Percentiles rank a stretch among this genome's conserved stretches.
Conservation (phyloP, 768 basidiomycete genomes). For the Pleurotus sapidus region DNA sequence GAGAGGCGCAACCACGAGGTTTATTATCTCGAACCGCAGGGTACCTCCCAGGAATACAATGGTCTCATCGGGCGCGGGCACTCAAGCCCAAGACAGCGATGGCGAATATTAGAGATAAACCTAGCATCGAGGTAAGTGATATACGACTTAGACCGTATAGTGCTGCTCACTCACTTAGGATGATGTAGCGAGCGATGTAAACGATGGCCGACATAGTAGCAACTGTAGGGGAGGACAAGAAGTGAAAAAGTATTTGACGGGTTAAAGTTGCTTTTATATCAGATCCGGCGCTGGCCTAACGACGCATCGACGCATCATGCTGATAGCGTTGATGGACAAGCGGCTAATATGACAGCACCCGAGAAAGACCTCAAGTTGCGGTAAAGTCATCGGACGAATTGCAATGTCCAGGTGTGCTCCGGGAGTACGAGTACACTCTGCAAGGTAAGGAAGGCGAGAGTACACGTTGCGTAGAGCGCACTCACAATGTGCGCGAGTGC, state of each 20-base stretch:
- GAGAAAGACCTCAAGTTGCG: too few species aligned
- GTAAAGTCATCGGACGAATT: too few species aligned
- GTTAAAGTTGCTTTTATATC: too few species aligned
- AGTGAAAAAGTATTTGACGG: not conserved
- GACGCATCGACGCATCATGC: too few species aligned
- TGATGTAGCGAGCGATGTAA: slow-evolving; percentile 3
- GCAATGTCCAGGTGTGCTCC: too few species aligned
- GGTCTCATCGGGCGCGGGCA: not conserved
- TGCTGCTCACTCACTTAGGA: not conserved
- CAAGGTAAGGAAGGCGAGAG: too few species aligned
- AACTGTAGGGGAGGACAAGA: not conserved
- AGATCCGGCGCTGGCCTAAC: too few species aligned
- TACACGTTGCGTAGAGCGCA: too few species aligned
- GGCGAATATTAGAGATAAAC: not conserved
- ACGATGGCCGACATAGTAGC: not conserved
- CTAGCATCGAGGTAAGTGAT: not conserved
- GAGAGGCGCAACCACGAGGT: not conserved
- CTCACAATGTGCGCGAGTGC: too few species aligned
- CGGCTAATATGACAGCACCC: too few species aligned
- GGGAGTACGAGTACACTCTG: too few species aligned
- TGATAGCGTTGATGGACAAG: too few species aligned
- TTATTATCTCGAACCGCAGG: not conserved
- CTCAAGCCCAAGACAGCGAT: slow-evolving; percentile 2
- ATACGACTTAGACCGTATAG: not conserved
- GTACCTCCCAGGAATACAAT: not conserved